phyloP scores from a whole-genome alignment of 352 stramenopile genomes.

The Thalassiosira exigua region DNA sequence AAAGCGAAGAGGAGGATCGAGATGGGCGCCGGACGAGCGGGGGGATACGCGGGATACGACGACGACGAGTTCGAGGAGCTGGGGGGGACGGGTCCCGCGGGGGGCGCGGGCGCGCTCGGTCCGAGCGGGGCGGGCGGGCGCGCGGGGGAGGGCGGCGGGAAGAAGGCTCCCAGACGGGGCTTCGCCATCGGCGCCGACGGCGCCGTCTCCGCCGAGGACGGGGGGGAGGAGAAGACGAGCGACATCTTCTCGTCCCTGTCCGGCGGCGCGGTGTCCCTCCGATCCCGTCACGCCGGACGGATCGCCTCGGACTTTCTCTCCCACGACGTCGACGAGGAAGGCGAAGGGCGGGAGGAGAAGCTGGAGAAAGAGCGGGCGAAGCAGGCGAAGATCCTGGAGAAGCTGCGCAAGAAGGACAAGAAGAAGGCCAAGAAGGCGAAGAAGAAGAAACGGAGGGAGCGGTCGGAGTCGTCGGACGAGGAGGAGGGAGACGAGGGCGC shows the following conservation, averaged over 20 bases:
- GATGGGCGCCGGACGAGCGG: conserved; percentile 76
- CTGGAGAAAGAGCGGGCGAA: conserved; percentile 44
- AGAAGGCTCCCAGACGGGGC: conserved; percentile 33
- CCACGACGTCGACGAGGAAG: conserved; percentile 63
- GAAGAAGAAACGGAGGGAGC: conserved; percentile 64
- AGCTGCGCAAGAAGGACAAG: conserved; percentile 61
- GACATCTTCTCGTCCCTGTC: conserved; percentile 61
- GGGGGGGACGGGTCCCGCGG: conserved; percentile 45
- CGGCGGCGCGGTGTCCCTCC: conserved; percentile 67
- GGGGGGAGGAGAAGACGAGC: conserved; percentile 20
- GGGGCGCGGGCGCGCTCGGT: conserved; percentile 13
- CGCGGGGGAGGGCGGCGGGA: neutral
- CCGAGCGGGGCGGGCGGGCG: neutral
- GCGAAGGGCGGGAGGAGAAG: conserved; percentile 21
- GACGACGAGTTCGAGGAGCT: conserved; percentile 95
- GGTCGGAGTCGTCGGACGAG: conserved; percentile 35
- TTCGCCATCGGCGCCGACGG: conserved; percentile 69
- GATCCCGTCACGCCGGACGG: conserved; percentile 53
- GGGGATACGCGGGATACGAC: conserved; percentile 93
- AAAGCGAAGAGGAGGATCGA: conserved; percentile 71
- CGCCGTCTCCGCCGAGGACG: too few species aligned
- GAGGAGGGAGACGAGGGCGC: neutral
- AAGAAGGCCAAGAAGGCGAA: conserved; percentile 71
- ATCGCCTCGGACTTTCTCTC: conserved; percentile 81
- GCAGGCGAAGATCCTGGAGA: conserved; percentile 52